Conservation (phyloP, 495 filamentous ascomycete genomes). For the Aspergillus biplanus region DNA sequence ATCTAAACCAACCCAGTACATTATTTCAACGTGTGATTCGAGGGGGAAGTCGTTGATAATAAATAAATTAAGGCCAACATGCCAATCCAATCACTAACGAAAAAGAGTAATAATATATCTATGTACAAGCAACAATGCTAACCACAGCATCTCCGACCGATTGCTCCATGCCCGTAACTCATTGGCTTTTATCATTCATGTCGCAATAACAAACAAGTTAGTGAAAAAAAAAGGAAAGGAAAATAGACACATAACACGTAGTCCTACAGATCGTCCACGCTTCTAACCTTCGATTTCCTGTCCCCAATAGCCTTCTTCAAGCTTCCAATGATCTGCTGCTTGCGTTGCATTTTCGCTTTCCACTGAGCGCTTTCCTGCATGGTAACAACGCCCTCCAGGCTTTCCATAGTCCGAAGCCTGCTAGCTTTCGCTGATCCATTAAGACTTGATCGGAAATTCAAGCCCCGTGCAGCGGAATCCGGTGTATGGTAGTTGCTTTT, state of each 20-base stretch:
- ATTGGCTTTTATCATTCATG: constrained; percentile 24
- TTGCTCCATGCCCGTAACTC: constrained; percentile 25
- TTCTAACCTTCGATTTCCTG: constrained; percentile 41
- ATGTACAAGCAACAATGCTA: constrained; percentile 26
- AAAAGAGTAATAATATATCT: constrained; percentile 10
- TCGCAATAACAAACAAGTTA: constrained; percentile 7
- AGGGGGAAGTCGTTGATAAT: no score
- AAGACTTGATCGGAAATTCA: constrained; percentile 48
- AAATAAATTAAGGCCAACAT: no score
- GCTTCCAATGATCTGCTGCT: constrained; percentile 55
- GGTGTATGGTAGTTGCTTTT: constrained; percentile 59
- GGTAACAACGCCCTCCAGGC: constrained; percentile 40
- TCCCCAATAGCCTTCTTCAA: constrained; percentile 45
- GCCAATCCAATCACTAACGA: neutral
- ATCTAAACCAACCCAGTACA: no score
- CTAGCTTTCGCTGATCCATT: constrained; percentile 51
- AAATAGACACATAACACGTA: constrained; percentile 15
- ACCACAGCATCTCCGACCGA: constrained; percentile 13
- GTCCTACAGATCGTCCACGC: constrained; percentile 40
- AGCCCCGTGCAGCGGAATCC: constrained; percentile 47
- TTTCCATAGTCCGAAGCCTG: constrained; percentile 46
- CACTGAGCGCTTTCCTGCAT: constrained; percentile 60
- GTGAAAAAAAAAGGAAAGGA: constrained; percentile 16
- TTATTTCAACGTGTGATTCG: no score
- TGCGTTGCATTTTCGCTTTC: constrained; percentile 58